phyloP scores from a whole-genome alignment of 345 rosid genomes.

The Physaria fendleri region DNA sequence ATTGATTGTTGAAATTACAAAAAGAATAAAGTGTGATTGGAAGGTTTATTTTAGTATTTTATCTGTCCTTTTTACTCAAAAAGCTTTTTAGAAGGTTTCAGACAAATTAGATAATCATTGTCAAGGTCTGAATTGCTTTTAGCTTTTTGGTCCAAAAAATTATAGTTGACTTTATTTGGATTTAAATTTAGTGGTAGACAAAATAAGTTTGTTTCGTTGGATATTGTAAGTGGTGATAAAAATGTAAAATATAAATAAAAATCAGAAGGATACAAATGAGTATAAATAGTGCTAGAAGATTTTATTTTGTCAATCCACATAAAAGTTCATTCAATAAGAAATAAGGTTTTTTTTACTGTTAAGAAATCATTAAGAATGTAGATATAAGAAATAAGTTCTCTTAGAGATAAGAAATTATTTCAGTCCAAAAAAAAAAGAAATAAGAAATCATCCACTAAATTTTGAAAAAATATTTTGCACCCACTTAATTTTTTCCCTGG shows the following conservation, averaged over 20 bases:
- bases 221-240: background rate
- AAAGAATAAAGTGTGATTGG: constrained; percentile 2
- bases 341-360: no score
- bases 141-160: background rate
- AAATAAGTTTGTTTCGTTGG: constrained; percentile 6
- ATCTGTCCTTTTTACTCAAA: constrained; percentile 5
- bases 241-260: background rate
- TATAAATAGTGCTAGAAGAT: background rate
- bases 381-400: no score
- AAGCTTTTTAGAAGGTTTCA: background rate
- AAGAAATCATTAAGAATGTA: no score
- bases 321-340: no score
- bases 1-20: constrained; percentile 4
- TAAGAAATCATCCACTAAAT: no score
- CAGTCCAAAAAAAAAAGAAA: no score
- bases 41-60: background rate
- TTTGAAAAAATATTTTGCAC: no score
- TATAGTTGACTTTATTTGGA: constrained; percentile 2
- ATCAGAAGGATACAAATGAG: background rate
- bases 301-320: no score
- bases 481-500: no score
- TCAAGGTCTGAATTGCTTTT: constrained; percentile 1
- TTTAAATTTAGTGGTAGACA: constrained; percentile 9
- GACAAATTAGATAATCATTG: background rate
- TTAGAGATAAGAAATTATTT: no score